Base-by-base conservation (phyloP, 352 stramenopile genomes). In the Pythium phragmiticola region DNA sequence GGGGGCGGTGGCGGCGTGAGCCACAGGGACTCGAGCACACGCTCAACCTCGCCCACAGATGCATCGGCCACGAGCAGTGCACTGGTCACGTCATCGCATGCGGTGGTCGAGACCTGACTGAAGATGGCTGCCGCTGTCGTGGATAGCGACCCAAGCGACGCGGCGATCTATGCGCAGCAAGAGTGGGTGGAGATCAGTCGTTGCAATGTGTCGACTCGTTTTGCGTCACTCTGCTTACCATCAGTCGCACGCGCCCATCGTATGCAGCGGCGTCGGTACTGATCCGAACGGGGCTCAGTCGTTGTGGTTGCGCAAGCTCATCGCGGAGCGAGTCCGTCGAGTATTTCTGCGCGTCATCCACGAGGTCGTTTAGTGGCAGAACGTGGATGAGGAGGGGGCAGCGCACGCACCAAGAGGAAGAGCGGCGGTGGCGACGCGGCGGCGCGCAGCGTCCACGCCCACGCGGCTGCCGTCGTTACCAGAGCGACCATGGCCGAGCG, bases 11-110 rank as follows among this genome's bases (percentile, higher is more conserved):
- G 12, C 16, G 30, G 43, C 30, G 55, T 47, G 42, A 62, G 53
- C 55, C 42, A 54, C 0, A 62, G 55, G 28, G 55, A 45, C 30
- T 37, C 28, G 3, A 62, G 28, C 28, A 62, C n/a, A 8, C 55
- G 55, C 55, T 62, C 41, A 11, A 46, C 26, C 3, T 62, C 43
- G 5, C 6, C 43, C 4, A 46, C 7, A 9, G 42, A n/a, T 2
- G 33, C 41, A 12, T 51, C 13, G 16, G 17, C 2, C 16, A 62
- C 21, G 19, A 62, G 54, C 8, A 62, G 55, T 17, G 19, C 43
- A 6, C 34, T 54, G n/a, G 30, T 45, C 17, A 21, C 17, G 30
- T 34, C 42, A n/a, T 26, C 34, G 7, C 42, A 54, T 7, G 12
- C 46, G 2, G 12, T 23, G 17, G 23, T 0, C 9, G 11, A 3